phyloP scores from a whole-genome alignment of 2,329 filamentous ascomycete species.

The Fusarium pseudocircinatum region DNA sequence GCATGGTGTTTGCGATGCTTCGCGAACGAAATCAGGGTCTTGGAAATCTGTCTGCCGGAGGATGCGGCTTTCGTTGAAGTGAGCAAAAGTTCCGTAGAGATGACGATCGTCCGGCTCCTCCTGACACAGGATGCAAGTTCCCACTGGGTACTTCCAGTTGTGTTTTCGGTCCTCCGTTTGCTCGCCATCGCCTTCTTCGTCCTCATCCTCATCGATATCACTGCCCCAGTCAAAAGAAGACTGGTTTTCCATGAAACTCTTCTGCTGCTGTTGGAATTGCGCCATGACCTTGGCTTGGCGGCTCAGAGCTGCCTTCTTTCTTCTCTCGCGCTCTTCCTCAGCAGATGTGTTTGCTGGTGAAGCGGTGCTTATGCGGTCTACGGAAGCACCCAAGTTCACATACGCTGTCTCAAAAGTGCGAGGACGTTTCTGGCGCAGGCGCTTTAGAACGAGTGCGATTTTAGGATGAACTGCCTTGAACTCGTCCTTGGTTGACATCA shows the following conservation, averaged over 20 bases:
- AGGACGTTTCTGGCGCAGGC: slow-evolving; percentile 85
- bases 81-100: slow-evolving; percentile 92
- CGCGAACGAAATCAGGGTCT: slow-evolving; percentile 84
- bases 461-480: slow-evolving; percentile 87
- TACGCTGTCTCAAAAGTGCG: slow-evolving; percentile 76
- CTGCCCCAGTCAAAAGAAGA: slow-evolving; percentile 85
- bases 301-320: slow-evolving; percentile 90
- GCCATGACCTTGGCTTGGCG: slow-evolving; percentile 96
- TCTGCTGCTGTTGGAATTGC: slow-evolving; percentile 97
- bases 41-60: slow-evolving; percentile 86
- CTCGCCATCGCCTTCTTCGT: slow-evolving; percentile 73
- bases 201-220: slow-evolving; percentile 79
- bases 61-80: slow-evolving; percentile 86
- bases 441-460: slow-evolving; percentile 82
- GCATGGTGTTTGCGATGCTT: slow-evolving; percentile 79
- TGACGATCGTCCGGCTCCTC: slow-evolving; percentile 91
- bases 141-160: slow-evolving; percentile 87
- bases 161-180: slow-evolving; percentile 71
- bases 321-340: slow-evolving; percentile 80
- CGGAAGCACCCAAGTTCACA: slow-evolving; percentile 69
- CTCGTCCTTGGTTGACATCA: slow-evolving; percentile 73
- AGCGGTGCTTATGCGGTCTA: slow-evolving; percentile 82
- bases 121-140: slow-evolving; percentile 95
- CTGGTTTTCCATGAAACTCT: slow-evolving; percentile 91
- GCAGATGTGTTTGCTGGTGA: slow-evolving; percentile 77